Evolutionary conservation across 2,329 filamentous ascomycete genomes (phyloP).

Genomic region (Claviceps humidiphila): DNA sequence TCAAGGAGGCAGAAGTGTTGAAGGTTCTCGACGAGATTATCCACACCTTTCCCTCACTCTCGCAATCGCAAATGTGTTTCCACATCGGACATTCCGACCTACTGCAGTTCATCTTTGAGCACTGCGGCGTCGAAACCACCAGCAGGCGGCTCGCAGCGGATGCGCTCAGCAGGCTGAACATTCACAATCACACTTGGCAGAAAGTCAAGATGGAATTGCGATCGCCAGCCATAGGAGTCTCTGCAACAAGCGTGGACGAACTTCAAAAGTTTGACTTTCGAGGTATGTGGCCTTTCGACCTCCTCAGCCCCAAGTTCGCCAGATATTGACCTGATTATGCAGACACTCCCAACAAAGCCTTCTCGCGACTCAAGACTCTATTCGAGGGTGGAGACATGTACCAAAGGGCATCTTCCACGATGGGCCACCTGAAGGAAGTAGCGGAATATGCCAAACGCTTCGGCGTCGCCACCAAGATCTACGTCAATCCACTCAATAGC

Average conservation of each 20-base stretch:
- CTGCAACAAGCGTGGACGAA: slow-evolving; percentile 82
- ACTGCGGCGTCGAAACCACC: slow-evolving; percentile 62
- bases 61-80: slow-evolving; percentile 66
- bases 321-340: neutral
- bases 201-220: slow-evolving; percentile 73
- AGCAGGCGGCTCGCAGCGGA: slow-evolving; percentile 66
- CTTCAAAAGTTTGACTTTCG: slow-evolving; percentile 84
- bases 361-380: slow-evolving; percentile 43
- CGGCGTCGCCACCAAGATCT: slow-evolving; percentile 63
- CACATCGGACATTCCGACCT: slow-evolving; percentile 82
- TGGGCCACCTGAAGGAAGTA: slow-evolving; percentile 70
- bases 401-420: slow-evolving; percentile 60
- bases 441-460: slow-evolving; percentile 65
- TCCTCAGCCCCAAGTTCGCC: neutral
- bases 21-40: slow-evolving; percentile 92
- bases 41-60: slow-evolving; percentile 62
- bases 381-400: slow-evolving; percentile 53
- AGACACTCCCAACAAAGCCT: slow-evolving; percentile 44
- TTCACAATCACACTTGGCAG: slow-evolving; percentile 66
- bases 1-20: slow-evolving; percentile 87
- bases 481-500: slow-evolving; percentile 72
- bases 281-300: slow-evolving; percentile 30
- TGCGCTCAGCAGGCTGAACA: slow-evolving; percentile 74
- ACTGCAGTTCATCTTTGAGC: slow-evolving; percentile 77
- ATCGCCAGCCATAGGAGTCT: slow-evolving; percentile 66